Evolutionary conservation across 495 filamentous ascomycete species (phyloP), one percentile per base, ranked within the genome.

Genomic region (Penicillium flavigenum): DNA sequence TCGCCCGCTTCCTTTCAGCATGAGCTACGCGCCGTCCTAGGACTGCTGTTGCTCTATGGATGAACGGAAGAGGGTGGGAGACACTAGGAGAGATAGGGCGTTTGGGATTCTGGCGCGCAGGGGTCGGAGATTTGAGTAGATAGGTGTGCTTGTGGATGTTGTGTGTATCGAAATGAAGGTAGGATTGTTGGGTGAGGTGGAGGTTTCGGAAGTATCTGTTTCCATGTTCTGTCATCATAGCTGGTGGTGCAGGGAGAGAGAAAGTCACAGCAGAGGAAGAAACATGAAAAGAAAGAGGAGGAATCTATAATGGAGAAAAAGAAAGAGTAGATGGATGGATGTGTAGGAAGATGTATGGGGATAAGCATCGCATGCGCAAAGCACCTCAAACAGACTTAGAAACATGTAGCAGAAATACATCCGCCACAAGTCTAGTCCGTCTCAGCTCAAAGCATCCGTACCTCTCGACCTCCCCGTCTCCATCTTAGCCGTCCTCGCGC

Each of bases 401-500:
- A n/a, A 2, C 27, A 29, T 3, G 36, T 17, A 39, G 36, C 36
- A 39, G 36, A 39, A 39, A 17, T 39, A 6, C 22, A 26, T 27
- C 22, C 5, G 8, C 34, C 19, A 38, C 19, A 50, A 38, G 36
- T n/a, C 36, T 16, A 38, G 36, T n/a, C 36, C 2, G 5, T 17
- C 47, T 77, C 63, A 79, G 47, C 53, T 70, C 54, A 83, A 53
- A 8, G 67, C 63, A 60, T 81, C 74, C 9, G 89, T 93, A 1
- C 91, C 91, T 65, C 88, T 91, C 14, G 78, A 84, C 58, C 76
- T 83, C 12, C 91, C 87, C 50, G 66, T 77, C 66, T 91, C 87
- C 85, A 95, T 93, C 70, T 91, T 95, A 10, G 91, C 91, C 10
- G 89, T 94, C 57, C 90, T 78, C 7, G 90, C 83, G 29, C 91